These are phyloP conservation scores for Dactylis glomerata DNA, from an alignment of 176 grass and related monocot genomes.

Conservation along the genomic window DNA sequence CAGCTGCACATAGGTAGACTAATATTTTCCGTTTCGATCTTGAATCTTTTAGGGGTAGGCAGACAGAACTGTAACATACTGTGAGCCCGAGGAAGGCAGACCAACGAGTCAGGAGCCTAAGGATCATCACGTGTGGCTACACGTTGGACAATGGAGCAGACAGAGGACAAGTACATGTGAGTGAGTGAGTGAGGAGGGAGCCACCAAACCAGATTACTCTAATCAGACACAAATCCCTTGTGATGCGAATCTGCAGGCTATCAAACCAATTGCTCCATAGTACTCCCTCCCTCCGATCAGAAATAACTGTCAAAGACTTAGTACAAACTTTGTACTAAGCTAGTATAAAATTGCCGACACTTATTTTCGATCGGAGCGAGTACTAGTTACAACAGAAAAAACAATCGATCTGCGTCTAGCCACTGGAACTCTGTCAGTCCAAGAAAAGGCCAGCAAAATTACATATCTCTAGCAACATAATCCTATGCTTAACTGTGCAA, in stretches of 20 bases:
- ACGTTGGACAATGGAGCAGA: neutral
- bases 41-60: neutral
- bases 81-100: neutral
- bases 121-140: neutral
- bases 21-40: neutral
- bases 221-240: neutral
- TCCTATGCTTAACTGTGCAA: neutral
- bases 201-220: neutral
- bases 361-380: too few relatives aligned
- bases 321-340: too few relatives aligned
- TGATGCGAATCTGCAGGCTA: neutral
- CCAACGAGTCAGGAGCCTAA: neutral
- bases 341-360: too few relatives aligned
- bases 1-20: neutral
- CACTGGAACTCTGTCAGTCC: too few relatives aligned
- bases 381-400: neutral
- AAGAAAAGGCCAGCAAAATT: neutral
- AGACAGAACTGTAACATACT: neutral
- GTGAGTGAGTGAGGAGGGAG: neutral
- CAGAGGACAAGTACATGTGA: conserved; percentile 30
- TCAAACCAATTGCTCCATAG: neutral
- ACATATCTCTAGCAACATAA: neutral
- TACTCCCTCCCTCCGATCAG: too few relatives aligned
- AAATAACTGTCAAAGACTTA: too few relatives aligned
- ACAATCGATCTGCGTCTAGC: too few relatives aligned